These are phyloP conservation scores for Silene coronaria DNA, from an alignment of 179 eudicot species.

Conservation along the genomic window DNA sequence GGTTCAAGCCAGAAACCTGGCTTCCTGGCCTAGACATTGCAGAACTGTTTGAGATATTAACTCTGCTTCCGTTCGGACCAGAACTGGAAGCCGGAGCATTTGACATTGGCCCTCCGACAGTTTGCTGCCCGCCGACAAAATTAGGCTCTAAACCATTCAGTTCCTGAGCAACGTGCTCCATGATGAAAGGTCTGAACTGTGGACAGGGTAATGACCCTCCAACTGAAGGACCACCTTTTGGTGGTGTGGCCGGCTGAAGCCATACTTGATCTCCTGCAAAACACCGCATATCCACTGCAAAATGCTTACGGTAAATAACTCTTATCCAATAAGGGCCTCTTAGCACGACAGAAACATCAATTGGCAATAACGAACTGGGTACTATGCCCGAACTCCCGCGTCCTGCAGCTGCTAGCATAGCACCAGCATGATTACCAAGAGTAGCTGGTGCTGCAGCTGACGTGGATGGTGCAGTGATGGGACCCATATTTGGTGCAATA, in stretches of 20 bases:
- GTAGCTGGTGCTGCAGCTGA: constrained; percentile 32
- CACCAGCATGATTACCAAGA: constrained; percentile 53
- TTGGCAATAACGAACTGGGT: constrained; percentile 93
- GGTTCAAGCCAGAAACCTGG: constrained; percentile 51
- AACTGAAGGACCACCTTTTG: constrained; percentile 75
- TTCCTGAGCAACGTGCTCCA: constrained; percentile 99
- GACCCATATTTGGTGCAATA: constrained; percentile 39
- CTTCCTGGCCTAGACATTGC: constrained; percentile 57
- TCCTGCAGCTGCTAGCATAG: constrained; percentile 63
- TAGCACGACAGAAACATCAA: constrained; percentile 94
- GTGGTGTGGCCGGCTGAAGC: constrained; percentile 99
- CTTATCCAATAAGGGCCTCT: constrained; percentile 99
- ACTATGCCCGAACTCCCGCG: constrained; percentile 94
- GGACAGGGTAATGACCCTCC: constrained; percentile 99
- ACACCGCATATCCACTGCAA: constrained; percentile 99
- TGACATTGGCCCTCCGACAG: constrained; percentile 41
- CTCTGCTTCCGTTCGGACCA: constrained; percentile 50
- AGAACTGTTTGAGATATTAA: constrained; percentile 41
- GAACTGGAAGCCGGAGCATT: constrained; percentile 42
- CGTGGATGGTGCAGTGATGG: constrained; percentile 29
- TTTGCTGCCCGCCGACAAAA: constrained; percentile 56
- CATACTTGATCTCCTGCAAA: constrained; percentile 99
- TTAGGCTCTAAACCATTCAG: constrained; percentile 88
- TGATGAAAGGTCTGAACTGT: constrained; percentile 95
- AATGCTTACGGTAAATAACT: constrained; percentile 77